phyloP scores from a whole-genome alignment of 208 protist species.

The Jaenimonas drosophilae region DNA sequence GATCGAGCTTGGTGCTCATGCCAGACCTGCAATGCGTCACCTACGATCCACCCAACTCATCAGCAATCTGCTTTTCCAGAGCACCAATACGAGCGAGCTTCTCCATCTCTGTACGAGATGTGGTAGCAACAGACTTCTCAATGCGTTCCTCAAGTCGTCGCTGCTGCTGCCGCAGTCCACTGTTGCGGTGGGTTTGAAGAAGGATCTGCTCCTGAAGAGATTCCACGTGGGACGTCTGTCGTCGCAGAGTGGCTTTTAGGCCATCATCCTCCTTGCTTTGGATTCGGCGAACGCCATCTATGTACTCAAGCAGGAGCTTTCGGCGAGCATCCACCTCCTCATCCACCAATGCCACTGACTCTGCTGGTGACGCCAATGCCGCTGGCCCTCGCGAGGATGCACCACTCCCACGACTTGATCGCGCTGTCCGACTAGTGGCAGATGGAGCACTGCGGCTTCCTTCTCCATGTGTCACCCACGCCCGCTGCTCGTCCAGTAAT shows the following conservation, averaged over 20 bases:
- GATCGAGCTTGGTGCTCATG: no score
- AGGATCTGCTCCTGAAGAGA: slow-evolving; percentile 18
- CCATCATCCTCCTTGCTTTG: slow-evolving; percentile 5
- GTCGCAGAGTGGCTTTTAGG: slow-evolving; percentile 11
- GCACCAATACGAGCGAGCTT: background rate
- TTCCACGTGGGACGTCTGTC: slow-evolving; percentile 8
- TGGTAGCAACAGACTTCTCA: slow-evolving; percentile 2
- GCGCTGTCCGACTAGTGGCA: no score
- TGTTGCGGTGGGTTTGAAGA: slow-evolving; percentile 15
- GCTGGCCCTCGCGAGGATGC: no score
- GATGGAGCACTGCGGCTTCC: no score
- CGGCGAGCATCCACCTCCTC: slow-evolving; percentile 12
- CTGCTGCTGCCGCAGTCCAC: slow-evolving; percentile 7
- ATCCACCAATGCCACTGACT: background rate
- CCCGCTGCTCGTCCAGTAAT: slow-evolving; percentile 16
- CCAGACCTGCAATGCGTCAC: no score
- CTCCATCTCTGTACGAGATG: background rate
- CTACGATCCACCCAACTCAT: no score
- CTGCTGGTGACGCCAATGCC: background rate
- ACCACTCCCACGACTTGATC: no score
- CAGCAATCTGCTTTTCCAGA: background rate
- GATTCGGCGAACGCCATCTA: slow-evolving; percentile 11
- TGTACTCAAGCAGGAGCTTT: slow-evolving; percentile 16
- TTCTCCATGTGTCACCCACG: background rate
- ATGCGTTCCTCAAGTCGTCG: slow-evolving; percentile 4